phyloP scores from a whole-genome alignment of 2,329 filamentous ascomycete genomes.

The Penicillium hordei region DNA sequence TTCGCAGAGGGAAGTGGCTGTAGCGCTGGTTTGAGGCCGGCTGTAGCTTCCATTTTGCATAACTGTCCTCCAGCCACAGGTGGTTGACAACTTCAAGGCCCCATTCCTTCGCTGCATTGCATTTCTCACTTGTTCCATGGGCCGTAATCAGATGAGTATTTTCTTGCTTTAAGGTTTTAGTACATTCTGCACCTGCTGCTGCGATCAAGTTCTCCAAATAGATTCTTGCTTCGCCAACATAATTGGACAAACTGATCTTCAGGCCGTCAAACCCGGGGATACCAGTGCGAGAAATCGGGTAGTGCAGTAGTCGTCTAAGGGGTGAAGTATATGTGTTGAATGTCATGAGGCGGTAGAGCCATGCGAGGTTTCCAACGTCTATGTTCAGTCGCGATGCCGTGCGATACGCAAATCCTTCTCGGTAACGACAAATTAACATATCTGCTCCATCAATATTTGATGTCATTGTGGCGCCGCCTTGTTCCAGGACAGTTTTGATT shows the following conservation, averaged over 20 bases:
- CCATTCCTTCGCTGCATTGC: constrained; percentile 88
- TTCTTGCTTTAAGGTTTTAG: constrained; percentile 90
- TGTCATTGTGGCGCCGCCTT: constrained; percentile 70
- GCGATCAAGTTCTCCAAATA: constrained; percentile 91
- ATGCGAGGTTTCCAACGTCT: constrained; percentile 86
- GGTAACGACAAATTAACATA: constrained; percentile 83
- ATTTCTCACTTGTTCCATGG: constrained; percentile 87
- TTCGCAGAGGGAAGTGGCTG: constrained; percentile 80
- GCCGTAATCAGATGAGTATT: constrained; percentile 96
- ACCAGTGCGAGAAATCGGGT: constrained; percentile 74
- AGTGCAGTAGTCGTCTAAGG: constrained; percentile 78
- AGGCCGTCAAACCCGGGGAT: constrained; percentile 75
- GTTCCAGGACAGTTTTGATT: constrained; percentile 67
- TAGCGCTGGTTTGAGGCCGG: constrained; percentile 73
- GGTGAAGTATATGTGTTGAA: constrained; percentile 88
- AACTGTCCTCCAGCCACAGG: constrained; percentile 96
- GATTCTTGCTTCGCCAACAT: constrained; percentile 87
- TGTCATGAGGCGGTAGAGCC: constrained; percentile 90
- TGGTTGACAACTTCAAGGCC: constrained; percentile 88
- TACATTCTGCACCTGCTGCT: constrained; percentile 82
- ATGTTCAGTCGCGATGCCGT: constrained; percentile 73
- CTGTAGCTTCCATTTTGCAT: constrained; percentile 79
- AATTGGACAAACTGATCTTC: constrained; percentile 90
- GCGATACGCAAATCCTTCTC: constrained; percentile 76
- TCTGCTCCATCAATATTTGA: constrained; percentile 67